Conservation (phyloP, 179 eudicot species). For the Silene vulgaris region DNA sequence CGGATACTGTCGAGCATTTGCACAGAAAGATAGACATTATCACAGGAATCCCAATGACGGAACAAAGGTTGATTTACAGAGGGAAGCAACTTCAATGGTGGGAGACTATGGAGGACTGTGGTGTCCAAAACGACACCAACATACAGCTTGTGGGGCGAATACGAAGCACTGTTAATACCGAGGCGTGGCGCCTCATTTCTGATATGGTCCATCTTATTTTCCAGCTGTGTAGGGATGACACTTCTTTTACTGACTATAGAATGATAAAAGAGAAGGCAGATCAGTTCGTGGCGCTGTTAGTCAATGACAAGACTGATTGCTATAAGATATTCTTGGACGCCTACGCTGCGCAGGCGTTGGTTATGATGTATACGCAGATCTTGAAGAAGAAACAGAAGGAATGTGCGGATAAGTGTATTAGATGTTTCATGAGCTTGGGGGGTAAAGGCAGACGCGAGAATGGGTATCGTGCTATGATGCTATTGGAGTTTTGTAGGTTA, state of each 20-base stretch:
- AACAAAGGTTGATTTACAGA: conserved; percentile 57
- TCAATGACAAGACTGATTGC: conserved; percentile 25
- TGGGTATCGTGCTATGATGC: conserved; percentile 36
- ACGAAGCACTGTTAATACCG: conserved; percentile 61
- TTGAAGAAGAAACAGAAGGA: conserved; percentile 26
- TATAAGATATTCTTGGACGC: conserved; percentile 49
- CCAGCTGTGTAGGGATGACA: conserved; percentile 40
- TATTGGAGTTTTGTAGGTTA: conserved; percentile 68
- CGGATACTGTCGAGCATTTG: conserved; percentile 46
- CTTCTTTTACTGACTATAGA: background rate
- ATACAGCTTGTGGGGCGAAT: conserved; percentile 62
- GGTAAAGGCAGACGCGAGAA: conserved; percentile 15
- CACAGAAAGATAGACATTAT: conserved; percentile 35
- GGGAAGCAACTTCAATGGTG: conserved; percentile 68
- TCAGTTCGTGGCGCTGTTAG: conserved; percentile 17
- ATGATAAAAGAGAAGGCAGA: conserved; percentile 22
- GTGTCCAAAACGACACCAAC: conserved; percentile 46
- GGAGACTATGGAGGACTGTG: conserved; percentile 45
- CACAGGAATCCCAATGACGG: conserved; percentile 45
- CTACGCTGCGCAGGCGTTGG: conserved; percentile 48
- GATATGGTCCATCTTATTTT: conserved; percentile 37
- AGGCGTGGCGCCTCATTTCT: conserved; percentile 50
- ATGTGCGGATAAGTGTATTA: conserved; percentile 46
- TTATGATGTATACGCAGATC: conserved; percentile 56
- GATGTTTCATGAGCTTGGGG: conserved; percentile 31